Percentiles rank a stretch among this genome's conserved stretches.
Evolutionary conservation across 345 rosid species (phyloP).

Genomic region (Lumnitzera littorea): DNA sequence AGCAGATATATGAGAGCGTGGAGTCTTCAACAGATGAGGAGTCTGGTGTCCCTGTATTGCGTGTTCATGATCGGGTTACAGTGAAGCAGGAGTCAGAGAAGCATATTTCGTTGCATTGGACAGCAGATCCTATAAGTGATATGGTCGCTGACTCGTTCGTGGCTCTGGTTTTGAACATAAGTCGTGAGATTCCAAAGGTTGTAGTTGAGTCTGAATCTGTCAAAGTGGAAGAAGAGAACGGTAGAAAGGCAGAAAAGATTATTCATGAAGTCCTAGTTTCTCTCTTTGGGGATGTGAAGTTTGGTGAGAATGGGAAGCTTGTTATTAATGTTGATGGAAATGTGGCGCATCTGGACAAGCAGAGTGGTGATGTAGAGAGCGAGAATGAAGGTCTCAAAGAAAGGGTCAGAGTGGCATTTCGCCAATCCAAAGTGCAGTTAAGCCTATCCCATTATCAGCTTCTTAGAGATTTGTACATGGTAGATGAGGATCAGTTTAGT

Average conservation of each 20-base stretch:
- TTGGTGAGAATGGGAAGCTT: slow-evolving; percentile 71
- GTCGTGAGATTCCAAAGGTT: slow-evolving; percentile 72
- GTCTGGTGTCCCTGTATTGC: slow-evolving; percentile 49
- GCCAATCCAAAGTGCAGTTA: slow-evolving; percentile 65
- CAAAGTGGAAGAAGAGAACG: slow-evolving; percentile 56
- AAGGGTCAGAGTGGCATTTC: slow-evolving; percentile 56
- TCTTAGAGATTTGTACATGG: slow-evolving; percentile 12
- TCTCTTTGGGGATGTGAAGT: slow-evolving; percentile 84
- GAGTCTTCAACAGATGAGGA: slow-evolving; percentile 76
- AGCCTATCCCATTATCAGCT: slow-evolving; percentile 56
- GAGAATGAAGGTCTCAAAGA: slow-evolving; percentile 84
- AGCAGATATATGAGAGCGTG: slow-evolving; percentile 74
- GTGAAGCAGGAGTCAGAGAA: slow-evolving; percentile 82
- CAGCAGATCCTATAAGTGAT: slow-evolving; percentile 79
- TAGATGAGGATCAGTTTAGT: no score
- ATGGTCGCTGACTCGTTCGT: slow-evolving; percentile 91
- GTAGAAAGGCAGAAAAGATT: slow-evolving; percentile 72
- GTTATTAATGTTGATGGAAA: slow-evolving; percentile 69
- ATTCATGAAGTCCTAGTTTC: slow-evolving; percentile 69
- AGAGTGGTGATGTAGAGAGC: slow-evolving; percentile 80
- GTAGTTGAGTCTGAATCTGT: slow-evolving; percentile 45
- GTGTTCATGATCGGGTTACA: slow-evolving; percentile 61
- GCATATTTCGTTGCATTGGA: slow-evolving; percentile 82
- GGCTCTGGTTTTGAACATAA: slow-evolving; percentile 71
- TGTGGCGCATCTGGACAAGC: slow-evolving; percentile 68